Evolutionary conservation across 768 basidiomycete species (phyloP).

Genomic region (Hemileccinum rubropunctum): DNA sequence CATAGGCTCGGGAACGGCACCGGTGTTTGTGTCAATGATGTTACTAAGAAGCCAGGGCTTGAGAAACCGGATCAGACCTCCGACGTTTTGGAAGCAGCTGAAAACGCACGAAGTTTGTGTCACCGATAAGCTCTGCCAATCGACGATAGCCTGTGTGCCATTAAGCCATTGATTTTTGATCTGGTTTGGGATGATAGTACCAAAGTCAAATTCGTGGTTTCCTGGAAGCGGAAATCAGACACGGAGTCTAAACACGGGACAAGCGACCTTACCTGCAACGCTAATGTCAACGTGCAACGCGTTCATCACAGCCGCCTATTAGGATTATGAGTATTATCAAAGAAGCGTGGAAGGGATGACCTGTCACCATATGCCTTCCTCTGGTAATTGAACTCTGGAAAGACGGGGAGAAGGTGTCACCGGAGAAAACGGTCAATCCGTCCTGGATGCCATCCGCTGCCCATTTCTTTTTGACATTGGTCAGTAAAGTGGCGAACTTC

Average conservation of each 20-base stretch:
- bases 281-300: conserved; percentile 67
- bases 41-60: no score
- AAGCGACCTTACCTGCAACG: conserved; percentile 71
- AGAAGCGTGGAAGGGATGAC: background rate
- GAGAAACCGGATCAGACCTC: no score
- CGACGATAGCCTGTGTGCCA: conserved; percentile 49
- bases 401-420: conserved; percentile 81
- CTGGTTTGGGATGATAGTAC: no score
- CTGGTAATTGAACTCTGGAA: conserved; percentile 80
- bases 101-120: conserved; percentile 67
- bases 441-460: conserved; percentile 49
- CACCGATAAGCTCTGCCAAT: conserved; percentile 58
- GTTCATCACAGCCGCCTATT: conserved; percentile 80
- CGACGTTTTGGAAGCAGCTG: no score
- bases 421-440: conserved; percentile 80
- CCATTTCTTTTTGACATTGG: conserved; percentile 59
- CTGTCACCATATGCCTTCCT: conserved; percentile 79
- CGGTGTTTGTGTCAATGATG: no score
- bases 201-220: conserved; percentile 89
- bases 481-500: conserved; percentile 69
- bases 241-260: no score
- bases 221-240: conserved; percentile 39
- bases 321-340: background rate
- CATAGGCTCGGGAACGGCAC: no score
- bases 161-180: no score